phyloP scores from a whole-genome alignment of 2,329 filamentous ascomycete genomes.

The Phaeosphaeria sp. region DNA sequence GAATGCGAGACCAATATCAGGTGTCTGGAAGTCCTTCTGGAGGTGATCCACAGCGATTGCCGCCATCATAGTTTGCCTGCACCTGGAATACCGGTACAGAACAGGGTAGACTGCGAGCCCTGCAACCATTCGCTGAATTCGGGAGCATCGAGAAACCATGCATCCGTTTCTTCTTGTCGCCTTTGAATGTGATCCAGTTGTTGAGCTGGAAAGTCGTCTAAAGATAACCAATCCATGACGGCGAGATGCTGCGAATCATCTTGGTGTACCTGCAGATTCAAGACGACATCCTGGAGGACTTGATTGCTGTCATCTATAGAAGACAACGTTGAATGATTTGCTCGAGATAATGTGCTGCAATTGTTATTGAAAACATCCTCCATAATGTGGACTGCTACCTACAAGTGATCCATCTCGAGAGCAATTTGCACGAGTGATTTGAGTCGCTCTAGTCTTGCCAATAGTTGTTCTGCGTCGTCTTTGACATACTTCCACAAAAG shows the following conservation, averaged over 20 bases:
- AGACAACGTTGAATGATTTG: background rate
- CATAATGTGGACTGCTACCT: background rate
- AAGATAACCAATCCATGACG: constrained; percentile 21
- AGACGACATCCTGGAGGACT: constrained; percentile 3
- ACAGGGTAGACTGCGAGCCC: constrained; percentile 16
- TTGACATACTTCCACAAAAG: constrained; percentile 21
- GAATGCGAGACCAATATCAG: constrained; percentile 52
- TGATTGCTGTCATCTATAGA: background rate
- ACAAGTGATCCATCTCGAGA: background rate
- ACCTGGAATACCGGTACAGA: constrained; percentile 34
- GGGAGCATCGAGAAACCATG: constrained; percentile 27
- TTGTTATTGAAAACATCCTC: background rate
- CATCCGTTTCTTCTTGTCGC: constrained; percentile 21
- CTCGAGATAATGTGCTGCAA: background rate
- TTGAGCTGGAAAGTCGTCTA: constrained; percentile 14
- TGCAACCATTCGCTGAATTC: constrained; percentile 18
- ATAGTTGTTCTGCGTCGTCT: constrained; percentile 17
- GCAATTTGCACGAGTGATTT: background rate
- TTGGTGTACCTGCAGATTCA: constrained; percentile 7
- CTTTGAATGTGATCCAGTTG: constrained; percentile 18
- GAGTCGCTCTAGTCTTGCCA: constrained; percentile 24
- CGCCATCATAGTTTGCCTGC: constrained; percentile 39
- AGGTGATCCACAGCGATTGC: constrained; percentile 28
- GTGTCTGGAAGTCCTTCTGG: constrained; percentile 1
- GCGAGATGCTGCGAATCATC: constrained; percentile 3